Evolutionary conservation across 2,329 filamentous ascomycete species (phyloP).

Genomic region (Alternaria postmessia): DNA sequence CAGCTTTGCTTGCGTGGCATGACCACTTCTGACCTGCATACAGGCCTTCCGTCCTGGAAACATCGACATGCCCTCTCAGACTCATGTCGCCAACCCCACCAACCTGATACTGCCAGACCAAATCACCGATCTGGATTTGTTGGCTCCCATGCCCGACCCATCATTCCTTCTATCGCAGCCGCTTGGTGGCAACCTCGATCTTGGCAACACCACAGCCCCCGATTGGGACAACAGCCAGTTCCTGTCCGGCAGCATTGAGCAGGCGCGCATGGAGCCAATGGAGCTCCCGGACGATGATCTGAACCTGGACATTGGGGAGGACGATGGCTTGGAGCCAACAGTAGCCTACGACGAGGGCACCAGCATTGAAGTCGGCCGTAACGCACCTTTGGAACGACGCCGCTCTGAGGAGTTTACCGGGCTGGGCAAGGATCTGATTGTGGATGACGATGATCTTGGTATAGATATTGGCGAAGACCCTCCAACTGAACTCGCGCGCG

Average conservation of each 20-base stretch:
- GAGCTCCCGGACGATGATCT: constrained; percentile 53
- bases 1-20: not conserved
- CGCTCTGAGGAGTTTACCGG: constrained; percentile 56
- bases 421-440: constrained; percentile 57
- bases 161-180: constrained; percentile 80
- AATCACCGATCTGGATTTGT: constrained; percentile 90
- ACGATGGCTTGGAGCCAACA: constrained; percentile 32
- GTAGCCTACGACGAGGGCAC: constrained; percentile 48
- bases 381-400: constrained; percentile 70
- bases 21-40: constrained; percentile 25
- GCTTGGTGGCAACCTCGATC: constrained; percentile 57
- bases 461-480: constrained; percentile 48
- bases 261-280: constrained; percentile 59
- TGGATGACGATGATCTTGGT: constrained; percentile 64
- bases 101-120: constrained; percentile 89
- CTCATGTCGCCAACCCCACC: constrained; percentile 82
- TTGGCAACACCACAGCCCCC: constrained; percentile 55
- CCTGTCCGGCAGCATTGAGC: constrained; percentile 71
- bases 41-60: constrained; percentile 93
- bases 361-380: constrained; percentile 89
- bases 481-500: constrained; percentile 34
- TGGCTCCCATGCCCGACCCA: constrained; percentile 79
- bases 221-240: constrained; percentile 78
- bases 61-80: constrained; percentile 84
- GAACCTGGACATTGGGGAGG: constrained; percentile 72